Conservation (phyloP, 164 flowering plant genomes). For the Annona cherimola region DNA sequence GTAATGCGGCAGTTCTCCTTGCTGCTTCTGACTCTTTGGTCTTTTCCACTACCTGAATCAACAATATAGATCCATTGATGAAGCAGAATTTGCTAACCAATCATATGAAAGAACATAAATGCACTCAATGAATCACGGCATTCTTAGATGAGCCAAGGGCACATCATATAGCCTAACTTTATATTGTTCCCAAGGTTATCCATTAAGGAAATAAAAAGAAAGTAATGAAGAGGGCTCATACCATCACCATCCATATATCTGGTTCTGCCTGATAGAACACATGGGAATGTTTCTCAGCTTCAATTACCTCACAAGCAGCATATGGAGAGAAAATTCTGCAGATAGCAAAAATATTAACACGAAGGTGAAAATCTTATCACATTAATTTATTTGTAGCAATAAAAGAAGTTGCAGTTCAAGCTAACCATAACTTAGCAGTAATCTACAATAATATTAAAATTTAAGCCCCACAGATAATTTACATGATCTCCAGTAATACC, state of each 20-base stretch:
- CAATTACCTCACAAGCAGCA: constrained; percentile 93
- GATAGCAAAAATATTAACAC: constrained; percentile 8
- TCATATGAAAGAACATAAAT: not conserved
- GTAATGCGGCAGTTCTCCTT: constrained; percentile 72
- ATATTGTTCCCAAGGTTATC: not conserved
- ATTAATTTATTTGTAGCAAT: constrained; percentile 7
- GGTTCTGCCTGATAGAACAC: constrained; percentile 85
- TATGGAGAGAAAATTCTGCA: constrained; percentile 94
- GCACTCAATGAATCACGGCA: not conserved
- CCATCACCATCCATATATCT: constrained; percentile 99
- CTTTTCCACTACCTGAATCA: constrained; percentile 77
- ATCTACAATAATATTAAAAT: not conserved
- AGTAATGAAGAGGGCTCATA: constrained; percentile 18
- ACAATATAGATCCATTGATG: constrained; percentile 1
- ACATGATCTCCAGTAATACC: not conserved
- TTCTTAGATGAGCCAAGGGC: not conserved
- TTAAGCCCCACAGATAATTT: not conserved
- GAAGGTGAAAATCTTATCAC: constrained; percentile 4
- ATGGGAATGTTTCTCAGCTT: constrained; percentile 89
- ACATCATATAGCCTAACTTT: not conserved
- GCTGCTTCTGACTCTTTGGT: constrained; percentile 65
- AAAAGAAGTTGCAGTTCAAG: not conserved
- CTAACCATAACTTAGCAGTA: not conserved
- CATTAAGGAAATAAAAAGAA: not conserved
- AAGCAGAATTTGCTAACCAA: constrained; percentile 1